A percentile compares a stretch with the other conserved stretches of the same genome.
Conservation (phyloP, 345 rosid genomes). For the Gossypium turneri region DNA sequence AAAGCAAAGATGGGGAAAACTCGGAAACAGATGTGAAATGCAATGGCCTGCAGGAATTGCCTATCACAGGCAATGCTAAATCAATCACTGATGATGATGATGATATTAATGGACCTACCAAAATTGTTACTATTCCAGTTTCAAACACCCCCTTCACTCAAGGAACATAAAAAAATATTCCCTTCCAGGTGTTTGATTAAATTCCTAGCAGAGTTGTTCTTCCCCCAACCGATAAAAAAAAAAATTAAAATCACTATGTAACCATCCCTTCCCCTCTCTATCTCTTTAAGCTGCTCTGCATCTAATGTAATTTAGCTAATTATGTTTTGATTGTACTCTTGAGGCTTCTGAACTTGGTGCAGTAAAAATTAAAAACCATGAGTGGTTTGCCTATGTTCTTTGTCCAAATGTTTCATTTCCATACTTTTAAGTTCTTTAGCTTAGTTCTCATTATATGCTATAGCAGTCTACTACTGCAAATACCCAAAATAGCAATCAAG, state of each 20-base stretch:
- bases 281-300: not conserved
- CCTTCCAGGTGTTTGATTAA: not conserved
- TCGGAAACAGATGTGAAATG: slow-evolving; percentile 26
- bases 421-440: not conserved
- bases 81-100: slow-evolving; percentile 23
- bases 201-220: slow-evolving; percentile 6
- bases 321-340: not conserved
- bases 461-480: not conserved
- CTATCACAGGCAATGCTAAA: slow-evolving; percentile 29
- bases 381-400: not conserved
- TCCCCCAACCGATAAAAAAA: not conserved
- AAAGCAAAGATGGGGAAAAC: slow-evolving; percentile 52
- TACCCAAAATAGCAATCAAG: not conserved
- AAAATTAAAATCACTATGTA: not conserved
- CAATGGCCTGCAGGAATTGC: slow-evolving; percentile 40
- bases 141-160: slow-evolving; percentile 12
- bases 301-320: not conserved
- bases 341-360: not conserved
- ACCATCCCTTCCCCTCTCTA: not conserved
- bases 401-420: not conserved
- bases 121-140: slow-evolving; percentile 16
- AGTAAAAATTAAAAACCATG: not conserved
- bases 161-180: slow-evolving; percentile 9
- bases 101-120: slow-evolving; percentile 15
- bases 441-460: not conserved